A percentile compares a stretch with the other conserved stretches of the same genome.
phyloP scores from a whole-genome alignment of 108 stramenopile species.

The Asterionellopsis glacialis region DNA sequence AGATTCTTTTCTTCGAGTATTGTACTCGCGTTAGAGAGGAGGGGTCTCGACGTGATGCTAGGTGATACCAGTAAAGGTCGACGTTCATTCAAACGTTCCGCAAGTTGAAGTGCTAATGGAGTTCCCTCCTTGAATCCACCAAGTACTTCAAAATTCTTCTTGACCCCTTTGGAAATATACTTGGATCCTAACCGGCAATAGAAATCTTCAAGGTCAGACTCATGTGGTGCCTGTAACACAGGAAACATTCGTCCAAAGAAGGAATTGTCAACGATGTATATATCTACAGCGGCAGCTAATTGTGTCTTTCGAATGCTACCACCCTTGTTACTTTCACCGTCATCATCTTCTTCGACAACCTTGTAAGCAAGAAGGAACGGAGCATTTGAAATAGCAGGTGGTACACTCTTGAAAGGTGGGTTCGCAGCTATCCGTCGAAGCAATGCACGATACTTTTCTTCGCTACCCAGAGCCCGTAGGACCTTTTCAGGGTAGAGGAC shows the following conservation, averaged over 20 bases:
- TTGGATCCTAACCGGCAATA: conserved; percentile 55
- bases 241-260: conserved; percentile 60
- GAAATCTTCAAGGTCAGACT: conserved; percentile 67
- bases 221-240: conserved; percentile 58
- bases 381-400: conserved; percentile 42
- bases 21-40: conserved; percentile 44
- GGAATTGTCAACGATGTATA: conserved; percentile 75
- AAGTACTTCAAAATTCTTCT: conserved; percentile 55
- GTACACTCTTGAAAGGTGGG: conserved; percentile 57
- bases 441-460: conserved; percentile 50
- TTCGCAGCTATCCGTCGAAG: conserved; percentile 68
- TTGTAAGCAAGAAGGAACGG: conserved; percentile 74
- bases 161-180: conserved; percentile 64
- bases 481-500: conserved; percentile 45
- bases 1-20: conserved; percentile 41
- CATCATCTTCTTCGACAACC: conserved; percentile 11
- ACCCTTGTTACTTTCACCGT: conserved; percentile 19
- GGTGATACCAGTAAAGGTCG: conserved; percentile 65
- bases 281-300: conserved; percentile 63
- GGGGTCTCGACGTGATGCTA: conserved; percentile 57
- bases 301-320: conserved; percentile 13
- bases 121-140: conserved; percentile 28
- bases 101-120: conserved; percentile 27
- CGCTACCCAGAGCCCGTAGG: conserved; percentile 35
- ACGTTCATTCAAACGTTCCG: conserved; percentile 57